Evolutionary conservation across 108 stramenopile genomes (phyloP).

Genomic region (Skeletonema menzelii): DNA sequence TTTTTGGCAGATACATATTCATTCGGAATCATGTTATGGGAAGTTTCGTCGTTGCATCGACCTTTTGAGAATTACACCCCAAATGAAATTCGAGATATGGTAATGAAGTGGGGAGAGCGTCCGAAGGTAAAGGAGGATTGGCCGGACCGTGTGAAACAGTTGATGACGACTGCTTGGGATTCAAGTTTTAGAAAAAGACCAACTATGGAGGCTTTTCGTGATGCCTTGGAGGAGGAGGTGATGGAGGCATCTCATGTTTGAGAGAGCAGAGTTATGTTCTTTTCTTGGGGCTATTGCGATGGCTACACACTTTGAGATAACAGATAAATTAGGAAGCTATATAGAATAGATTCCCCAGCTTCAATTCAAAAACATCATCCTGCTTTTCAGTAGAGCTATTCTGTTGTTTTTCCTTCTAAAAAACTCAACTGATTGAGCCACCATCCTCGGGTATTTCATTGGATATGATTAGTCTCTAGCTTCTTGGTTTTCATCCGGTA

Average conservation of each 20-base stretch:
- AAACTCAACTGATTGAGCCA: too few relatives aligned
- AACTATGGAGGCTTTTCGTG: slow-evolving; percentile 23
- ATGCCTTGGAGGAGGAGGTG: slow-evolving; percentile 24
- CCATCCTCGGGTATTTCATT: too few relatives aligned
- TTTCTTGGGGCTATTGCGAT: too few relatives aligned
- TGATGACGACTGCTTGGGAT: slow-evolving; percentile 37
- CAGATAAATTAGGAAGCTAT: not conserved
- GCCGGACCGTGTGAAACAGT: slow-evolving; percentile 30
- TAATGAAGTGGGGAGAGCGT: slow-evolving; percentile 38
- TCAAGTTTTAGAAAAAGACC: slow-evolving; percentile 38
- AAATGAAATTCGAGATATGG: slow-evolving; percentile 33
- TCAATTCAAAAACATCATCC: too few relatives aligned
- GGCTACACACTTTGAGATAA: not conserved
- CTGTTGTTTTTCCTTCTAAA: too few relatives aligned
- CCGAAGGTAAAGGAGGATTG: slow-evolving; percentile 40
- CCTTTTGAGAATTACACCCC: slow-evolving; percentile 56
- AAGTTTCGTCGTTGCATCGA: slow-evolving; percentile 57
- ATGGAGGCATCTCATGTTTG: not conserved
- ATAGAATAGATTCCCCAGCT: too few relatives aligned
- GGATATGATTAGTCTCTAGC: not conserved
- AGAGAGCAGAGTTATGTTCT: not conserved
- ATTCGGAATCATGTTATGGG: slow-evolving; percentile 71
- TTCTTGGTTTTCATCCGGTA: not conserved
- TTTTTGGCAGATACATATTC: slow-evolving; percentile 72
- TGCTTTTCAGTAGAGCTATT: too few relatives aligned